Conservation (phyloP, 1,284 basidiomycete species). For the Ganoderma resinaceum region DNA sequence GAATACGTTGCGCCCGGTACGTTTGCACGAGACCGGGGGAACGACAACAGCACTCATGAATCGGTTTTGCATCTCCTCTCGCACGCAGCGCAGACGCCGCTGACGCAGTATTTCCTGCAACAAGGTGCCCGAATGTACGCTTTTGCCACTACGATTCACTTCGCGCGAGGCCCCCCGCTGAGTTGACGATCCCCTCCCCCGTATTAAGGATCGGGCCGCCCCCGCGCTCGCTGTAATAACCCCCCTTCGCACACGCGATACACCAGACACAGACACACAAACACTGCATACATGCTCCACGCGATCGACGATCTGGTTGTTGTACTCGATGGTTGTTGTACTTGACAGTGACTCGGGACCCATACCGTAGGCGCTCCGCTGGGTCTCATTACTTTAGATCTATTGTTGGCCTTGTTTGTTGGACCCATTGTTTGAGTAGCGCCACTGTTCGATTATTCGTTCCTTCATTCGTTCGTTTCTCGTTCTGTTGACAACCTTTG, state of each 20-base stretch:
- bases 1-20: conserved; percentile 83
- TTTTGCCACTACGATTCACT: conserved; percentile 46
- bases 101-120: conserved; percentile 75
- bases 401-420: conserved; percentile 20
- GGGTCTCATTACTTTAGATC: conserved; percentile 4
- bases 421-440: conserved; percentile 5
- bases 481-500: conserved; percentile 17
- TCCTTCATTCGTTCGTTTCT: conserved; percentile 3
- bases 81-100: conserved; percentile 57
- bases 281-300: conserved; percentile 4
- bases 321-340: conserved; percentile 15
- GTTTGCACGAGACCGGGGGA: conserved; percentile 35
- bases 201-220: conserved; percentile 28
- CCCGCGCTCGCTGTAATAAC: conserved; percentile 25
- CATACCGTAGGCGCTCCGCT: conserved; percentile 16
- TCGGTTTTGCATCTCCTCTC: conserved; percentile 18
- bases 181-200: conserved; percentile 24
- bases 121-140: conserved; percentile 82
- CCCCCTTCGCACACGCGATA: conserved; percentile 8
- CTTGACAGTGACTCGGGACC: conserved; percentile 13
- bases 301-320: conserved; percentile 12
- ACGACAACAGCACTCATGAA: conserved; percentile 4
- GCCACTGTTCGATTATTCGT: conserved; percentile 8
- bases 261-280: neutral
- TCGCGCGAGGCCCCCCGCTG: conserved; percentile 30